Conservation (phyloP, 768 basidiomycete genomes). For the Lactarius indigo region DNA sequence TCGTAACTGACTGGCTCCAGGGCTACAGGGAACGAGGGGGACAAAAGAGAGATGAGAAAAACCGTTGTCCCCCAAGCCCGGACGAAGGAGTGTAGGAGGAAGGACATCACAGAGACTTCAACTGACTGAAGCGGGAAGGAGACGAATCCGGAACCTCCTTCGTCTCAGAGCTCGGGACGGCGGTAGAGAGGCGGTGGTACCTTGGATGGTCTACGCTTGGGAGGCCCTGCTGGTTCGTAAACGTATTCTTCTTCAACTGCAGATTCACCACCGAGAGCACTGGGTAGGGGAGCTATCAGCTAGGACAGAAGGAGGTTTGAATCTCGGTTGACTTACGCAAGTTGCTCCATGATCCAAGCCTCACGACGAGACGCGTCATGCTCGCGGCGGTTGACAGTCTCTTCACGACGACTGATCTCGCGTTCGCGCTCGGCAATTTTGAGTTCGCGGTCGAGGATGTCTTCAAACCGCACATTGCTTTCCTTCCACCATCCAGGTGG, state of each 20-base stretch:
- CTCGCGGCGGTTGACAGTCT: slow-evolving; percentile 79
- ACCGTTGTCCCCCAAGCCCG: slow-evolving; percentile 88
- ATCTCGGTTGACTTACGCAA: slow-evolving; percentile 55
- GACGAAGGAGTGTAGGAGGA: slow-evolving; percentile 72
- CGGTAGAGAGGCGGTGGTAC: slow-evolving; percentile 82
- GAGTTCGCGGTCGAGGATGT: slow-evolving; percentile 79
- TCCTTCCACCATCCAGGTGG: slow-evolving; percentile 78
- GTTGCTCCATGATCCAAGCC: slow-evolving; percentile 90
- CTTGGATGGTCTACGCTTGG: slow-evolving; percentile 75
- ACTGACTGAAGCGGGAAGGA: slow-evolving; percentile 43
- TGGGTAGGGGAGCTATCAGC: slow-evolving; percentile 29
- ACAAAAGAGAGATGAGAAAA: slow-evolving; percentile 51
- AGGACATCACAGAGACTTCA: slow-evolving; percentile 70
- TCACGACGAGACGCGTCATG: slow-evolving; percentile 86
- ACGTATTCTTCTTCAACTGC: slow-evolving; percentile 76
- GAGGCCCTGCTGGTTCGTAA: slow-evolving; percentile 58
- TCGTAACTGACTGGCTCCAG: slow-evolving; percentile 26
- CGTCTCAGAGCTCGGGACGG: slow-evolving; percentile 94
- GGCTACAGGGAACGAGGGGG: slow-evolving; percentile 61
- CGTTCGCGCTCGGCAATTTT: slow-evolving; percentile 83
- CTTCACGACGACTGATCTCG: slow-evolving; percentile 83
- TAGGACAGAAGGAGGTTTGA: neutral
- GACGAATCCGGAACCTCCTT: slow-evolving; percentile 58
- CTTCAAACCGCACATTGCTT: slow-evolving; percentile 68
- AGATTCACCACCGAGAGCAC: slow-evolving; percentile 67